These are phyloP conservation scores for Sporobolomyces roseus DNA, from an alignment of 768 basidiomycete genomes.

Conservation along the genomic window DNA sequence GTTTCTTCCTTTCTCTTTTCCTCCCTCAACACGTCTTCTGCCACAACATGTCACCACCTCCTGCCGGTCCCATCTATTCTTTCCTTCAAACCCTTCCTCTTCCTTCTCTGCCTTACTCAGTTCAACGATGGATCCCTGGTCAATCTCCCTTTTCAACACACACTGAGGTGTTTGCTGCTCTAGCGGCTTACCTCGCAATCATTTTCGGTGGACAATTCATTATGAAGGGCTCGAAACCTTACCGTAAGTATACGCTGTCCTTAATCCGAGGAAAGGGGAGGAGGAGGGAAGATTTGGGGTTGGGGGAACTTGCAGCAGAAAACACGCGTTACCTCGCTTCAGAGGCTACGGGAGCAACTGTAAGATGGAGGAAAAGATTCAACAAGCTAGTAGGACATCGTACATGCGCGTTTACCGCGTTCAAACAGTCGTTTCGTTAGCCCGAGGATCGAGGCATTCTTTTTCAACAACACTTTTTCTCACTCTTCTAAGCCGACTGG, in stretches of 20 bases:
- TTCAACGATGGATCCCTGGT: constrained; percentile 50
- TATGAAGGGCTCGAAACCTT: constrained; percentile 73
- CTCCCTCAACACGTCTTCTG: neutral
- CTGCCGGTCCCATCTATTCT: constrained; percentile 31
- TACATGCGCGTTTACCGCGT: neutral
- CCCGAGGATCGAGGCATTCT: neutral
- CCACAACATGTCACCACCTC: constrained; percentile 5
- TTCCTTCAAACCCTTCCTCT: constrained; percentile 33
- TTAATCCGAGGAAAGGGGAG: too few relatives aligned
- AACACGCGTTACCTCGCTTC: neutral
- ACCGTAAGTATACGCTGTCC: constrained; percentile 50
- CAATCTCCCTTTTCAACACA: constrained; percentile 74
- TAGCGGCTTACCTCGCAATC: constrained; percentile 76
- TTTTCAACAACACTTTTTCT: neutral
- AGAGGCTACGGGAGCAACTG: neutral
- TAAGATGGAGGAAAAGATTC: neutral
- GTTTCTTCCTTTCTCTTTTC: neutral
- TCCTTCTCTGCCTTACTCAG: constrained; percentile 18
- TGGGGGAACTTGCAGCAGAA: neutral
- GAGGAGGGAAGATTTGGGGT: constrained; percentile 5
- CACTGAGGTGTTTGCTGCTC: constrained; percentile 63
- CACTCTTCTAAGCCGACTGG: neutral
- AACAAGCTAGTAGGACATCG: neutral
- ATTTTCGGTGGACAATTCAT: constrained; percentile 78
- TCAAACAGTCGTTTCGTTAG: neutral